Evolutionary conservation across 768 basidiomycete species (phyloP), one percentile per base, ranked within the genome.

Genomic region (Collybiopsis luxurians): DNA sequence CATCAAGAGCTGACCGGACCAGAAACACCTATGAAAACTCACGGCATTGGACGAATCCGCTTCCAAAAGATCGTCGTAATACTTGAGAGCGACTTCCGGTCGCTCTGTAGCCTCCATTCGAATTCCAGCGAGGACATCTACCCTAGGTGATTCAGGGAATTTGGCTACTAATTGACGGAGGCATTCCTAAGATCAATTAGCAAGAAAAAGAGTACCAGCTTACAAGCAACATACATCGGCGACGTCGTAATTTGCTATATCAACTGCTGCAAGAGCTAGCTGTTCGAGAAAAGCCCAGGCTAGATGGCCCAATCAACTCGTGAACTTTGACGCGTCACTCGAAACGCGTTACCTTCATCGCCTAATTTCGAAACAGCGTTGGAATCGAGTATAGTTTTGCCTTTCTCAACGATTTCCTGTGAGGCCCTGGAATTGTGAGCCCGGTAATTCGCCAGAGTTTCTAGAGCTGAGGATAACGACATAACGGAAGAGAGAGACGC

Each of bases 201-300:
- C n/a, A n/a, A n/a, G n/a, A n/a, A n/a, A n/a, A n/a, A n/a, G n/a
- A n/a, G n/a, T n/a, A n/a, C n/a, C n/a, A n/a, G n/a, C n/a, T n/a
- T n/a, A 1, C 54, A 28, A 47, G 34, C 42, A 11, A 75, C 82
- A 59, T 70, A 94, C 92, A 69, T 92, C 83, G 26, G 92, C 89
- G 30, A 92, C 73, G 49, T 90, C 85, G 24, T 85, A 58, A 52
- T 85, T 75, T 26, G 88, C 90, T 12, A 87, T 73, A 61, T 95
- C 92, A 50, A 93, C 73, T 3, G 93, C 80, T 2, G 94, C 90
- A 48, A 92, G 69, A 2, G 84, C 79, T 2, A 94, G 76, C 64
- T 94, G 91, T 64, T 96, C 95, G 7, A 92, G 70, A 59, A 90
- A 86, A 11, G 80, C 79, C 91, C 90, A 94, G 28, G 79, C 93